Conservation (phyloP, 73 alveolate species). For the Halteria grandinella region DNA sequence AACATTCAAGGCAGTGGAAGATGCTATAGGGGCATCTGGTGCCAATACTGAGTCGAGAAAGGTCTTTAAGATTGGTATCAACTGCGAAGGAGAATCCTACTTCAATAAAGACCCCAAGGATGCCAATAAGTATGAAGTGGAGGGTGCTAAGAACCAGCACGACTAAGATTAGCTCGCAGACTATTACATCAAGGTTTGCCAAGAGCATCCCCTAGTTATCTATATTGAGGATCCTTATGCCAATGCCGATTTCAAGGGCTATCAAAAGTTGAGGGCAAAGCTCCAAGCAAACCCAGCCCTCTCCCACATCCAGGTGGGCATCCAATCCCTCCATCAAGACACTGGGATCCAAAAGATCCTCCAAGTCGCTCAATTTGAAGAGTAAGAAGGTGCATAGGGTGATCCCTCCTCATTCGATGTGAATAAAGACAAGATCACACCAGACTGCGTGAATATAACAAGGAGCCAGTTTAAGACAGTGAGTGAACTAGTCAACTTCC, state of each 20-base stretch:
- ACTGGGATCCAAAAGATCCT: background rate
- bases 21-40: slow-evolving; percentile 62
- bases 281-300: slow-evolving; percentile 22
- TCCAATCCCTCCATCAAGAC: slow-evolving; percentile 29
- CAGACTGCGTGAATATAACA: slow-evolving; percentile 19
- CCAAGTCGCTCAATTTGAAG: background rate
- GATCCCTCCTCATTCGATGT: slow-evolving; percentile 28
- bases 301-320: slow-evolving; percentile 44
- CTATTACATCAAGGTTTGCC: slow-evolving; percentile 60
- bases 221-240: slow-evolving; percentile 63
- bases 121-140: slow-evolving; percentile 66
- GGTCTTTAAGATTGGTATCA: slow-evolving; percentile 61
- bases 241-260: slow-evolving; percentile 51
- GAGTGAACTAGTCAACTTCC: background rate
- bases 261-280: slow-evolving; percentile 28
- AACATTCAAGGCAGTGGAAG: slow-evolving; percentile 61
- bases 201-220: slow-evolving; percentile 64
- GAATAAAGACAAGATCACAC: slow-evolving; percentile 25
- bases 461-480: background rate
- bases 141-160: slow-evolving; percentile 60
- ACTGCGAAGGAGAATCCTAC: slow-evolving; percentile 65
- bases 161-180: slow-evolving; percentile 63
- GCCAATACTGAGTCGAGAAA: slow-evolving; percentile 42
- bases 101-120: slow-evolving; percentile 65
- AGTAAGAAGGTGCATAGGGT: background rate